These are phyloP conservation scores for Chrysopogon serrulatus DNA, from an alignment of 176 grass and related monocot genomes.

Conservation along the genomic window DNA sequence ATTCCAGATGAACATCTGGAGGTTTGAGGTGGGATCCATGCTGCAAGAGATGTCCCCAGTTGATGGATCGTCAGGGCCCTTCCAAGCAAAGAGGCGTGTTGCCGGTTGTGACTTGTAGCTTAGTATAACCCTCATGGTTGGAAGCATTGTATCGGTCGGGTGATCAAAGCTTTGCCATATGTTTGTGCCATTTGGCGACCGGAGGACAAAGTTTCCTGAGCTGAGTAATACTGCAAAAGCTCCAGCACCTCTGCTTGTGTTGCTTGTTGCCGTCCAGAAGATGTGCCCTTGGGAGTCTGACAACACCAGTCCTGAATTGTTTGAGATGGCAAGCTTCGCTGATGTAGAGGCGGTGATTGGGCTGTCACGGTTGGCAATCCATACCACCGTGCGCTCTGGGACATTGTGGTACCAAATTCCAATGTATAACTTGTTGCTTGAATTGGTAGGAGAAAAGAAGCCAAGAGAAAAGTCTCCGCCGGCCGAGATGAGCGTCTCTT, in stretches of 20 bases:
- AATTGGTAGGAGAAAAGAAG: not conserved
- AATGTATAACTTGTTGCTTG: not conserved
- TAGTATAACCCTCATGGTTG: not conserved
- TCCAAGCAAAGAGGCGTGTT: conserved; percentile 8
- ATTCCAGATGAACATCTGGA: not conserved
- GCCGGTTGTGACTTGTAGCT: not conserved
- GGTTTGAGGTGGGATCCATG: not conserved
- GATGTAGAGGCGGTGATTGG: not conserved
- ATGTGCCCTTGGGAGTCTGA: not conserved
- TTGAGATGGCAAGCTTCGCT: not conserved
- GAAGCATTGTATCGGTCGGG: conserved; percentile 23
- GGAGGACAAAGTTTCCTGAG: conserved; percentile 26
- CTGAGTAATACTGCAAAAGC: not conserved
- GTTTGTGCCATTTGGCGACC: too few species aligned
- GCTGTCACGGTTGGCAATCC: conserved; percentile 31
- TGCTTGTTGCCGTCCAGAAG: conserved; percentile 17
- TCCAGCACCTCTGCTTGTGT: not conserved
- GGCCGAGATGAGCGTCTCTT: conserved; percentile 16
- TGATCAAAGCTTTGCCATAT: conserved; percentile 52
- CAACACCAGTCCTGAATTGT: conserved; percentile 12
- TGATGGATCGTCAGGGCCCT: conserved; percentile 12
- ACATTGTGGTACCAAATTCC: conserved; percentile 32
- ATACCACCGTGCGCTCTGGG: not conserved
- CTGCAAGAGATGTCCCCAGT: not conserved
- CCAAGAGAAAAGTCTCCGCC: conserved; percentile 26